A percentile compares a stretch with the other conserved stretches of the same genome.
Conservation (phyloP, 208 protist species). For the Trypanosoma congolense region DNA sequence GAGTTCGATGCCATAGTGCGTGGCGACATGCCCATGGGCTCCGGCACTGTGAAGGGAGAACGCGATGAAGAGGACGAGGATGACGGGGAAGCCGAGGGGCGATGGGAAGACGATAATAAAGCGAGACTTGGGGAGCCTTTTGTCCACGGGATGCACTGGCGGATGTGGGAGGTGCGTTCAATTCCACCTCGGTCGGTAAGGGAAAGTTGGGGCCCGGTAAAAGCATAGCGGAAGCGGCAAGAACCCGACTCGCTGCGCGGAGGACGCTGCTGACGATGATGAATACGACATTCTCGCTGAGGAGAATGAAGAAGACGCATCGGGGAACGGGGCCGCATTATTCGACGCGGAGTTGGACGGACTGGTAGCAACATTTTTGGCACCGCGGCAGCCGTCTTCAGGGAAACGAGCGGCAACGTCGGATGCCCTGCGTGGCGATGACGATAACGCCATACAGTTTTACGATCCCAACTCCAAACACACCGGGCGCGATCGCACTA, state of each 20-base stretch:
- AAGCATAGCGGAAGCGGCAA: no score
- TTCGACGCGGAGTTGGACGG: slow-evolving; percentile 27
- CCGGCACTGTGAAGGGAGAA: neutral
- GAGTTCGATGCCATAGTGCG: slow-evolving; percentile 72
- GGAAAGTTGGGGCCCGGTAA: neutral
- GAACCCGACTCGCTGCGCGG: no score
- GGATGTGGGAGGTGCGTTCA: slow-evolving; percentile 1
- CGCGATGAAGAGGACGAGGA: slow-evolving; percentile 32
- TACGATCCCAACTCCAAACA: neutral
- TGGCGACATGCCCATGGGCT: slow-evolving; percentile 39
- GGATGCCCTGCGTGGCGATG: neutral
- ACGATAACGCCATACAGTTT: slow-evolving; percentile 3
- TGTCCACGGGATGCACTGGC: slow-evolving; percentile 3
- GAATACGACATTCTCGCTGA: slow-evolving; percentile 73
- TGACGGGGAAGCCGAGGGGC: slow-evolving; percentile 15
- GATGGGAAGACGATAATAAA: neutral
- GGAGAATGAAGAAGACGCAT: slow-evolving; percentile 23
- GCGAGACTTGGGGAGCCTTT: slow-evolving; percentile 20
- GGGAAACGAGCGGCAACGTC: neutral
- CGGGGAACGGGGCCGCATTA: slow-evolving; percentile 26
- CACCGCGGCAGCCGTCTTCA: slow-evolving; percentile 13
- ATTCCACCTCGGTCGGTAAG: neutral
- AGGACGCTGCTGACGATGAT: slow-evolving; percentile 19
- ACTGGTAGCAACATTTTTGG: slow-evolving; percentile 28
- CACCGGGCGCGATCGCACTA: slow-evolving; percentile 6